phyloP scores from a whole-genome alignment of 2,329 filamentous ascomycete genomes.

The Lasiodiplodia hormozganensis region DNA sequence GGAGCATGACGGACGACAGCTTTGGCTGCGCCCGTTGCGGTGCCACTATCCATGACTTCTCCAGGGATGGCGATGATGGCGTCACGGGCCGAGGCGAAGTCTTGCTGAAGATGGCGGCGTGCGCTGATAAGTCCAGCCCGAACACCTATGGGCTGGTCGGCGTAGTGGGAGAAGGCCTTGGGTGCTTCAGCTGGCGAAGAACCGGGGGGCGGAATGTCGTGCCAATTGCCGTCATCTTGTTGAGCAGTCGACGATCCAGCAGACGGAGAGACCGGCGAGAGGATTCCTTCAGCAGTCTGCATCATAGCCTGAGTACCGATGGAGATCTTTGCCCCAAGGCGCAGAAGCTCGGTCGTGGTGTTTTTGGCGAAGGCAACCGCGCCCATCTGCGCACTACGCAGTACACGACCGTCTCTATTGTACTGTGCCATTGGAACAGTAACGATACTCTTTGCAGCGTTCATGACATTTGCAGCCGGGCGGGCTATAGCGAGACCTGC shows the following conservation, averaged over 20 bases:
- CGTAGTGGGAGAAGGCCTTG: constrained; percentile 87
- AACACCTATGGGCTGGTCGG: constrained; percentile 90
- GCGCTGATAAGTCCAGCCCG: constrained; percentile 85
- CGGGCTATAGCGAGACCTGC: constrained; percentile 90
- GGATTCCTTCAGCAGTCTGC: constrained; percentile 83
- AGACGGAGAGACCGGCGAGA: constrained; percentile 51
- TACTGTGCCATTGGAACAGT: constrained; percentile 93
- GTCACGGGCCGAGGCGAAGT: constrained; percentile 85
- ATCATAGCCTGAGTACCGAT: constrained; percentile 95
- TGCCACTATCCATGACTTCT: constrained; percentile 86
- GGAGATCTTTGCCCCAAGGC: constrained; percentile 90
- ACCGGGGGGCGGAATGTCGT: constrained; percentile 61
- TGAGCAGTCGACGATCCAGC: constrained; percentile 12
- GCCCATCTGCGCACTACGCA: constrained; percentile 91
- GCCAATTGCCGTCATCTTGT: constrained; percentile 49
- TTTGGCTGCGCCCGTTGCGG: constrained; percentile 78
- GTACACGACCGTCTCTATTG: constrained; percentile 88
- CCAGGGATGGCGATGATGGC: constrained; percentile 94
- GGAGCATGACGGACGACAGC: constrained; percentile 83
- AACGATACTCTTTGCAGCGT: constrained; percentile 83
- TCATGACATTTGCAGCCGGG: constrained; percentile 88
- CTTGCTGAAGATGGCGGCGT: constrained; percentile 81
- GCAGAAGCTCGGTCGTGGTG: constrained; percentile 92
- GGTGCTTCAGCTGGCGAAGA: constrained; percentile 64
- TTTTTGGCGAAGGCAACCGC: constrained; percentile 89